These are phyloP conservation scores for Leccinum subrobustum DNA, from an alignment of 1,284 basidiomycete genomes.

Conservation along the genomic window DNA sequence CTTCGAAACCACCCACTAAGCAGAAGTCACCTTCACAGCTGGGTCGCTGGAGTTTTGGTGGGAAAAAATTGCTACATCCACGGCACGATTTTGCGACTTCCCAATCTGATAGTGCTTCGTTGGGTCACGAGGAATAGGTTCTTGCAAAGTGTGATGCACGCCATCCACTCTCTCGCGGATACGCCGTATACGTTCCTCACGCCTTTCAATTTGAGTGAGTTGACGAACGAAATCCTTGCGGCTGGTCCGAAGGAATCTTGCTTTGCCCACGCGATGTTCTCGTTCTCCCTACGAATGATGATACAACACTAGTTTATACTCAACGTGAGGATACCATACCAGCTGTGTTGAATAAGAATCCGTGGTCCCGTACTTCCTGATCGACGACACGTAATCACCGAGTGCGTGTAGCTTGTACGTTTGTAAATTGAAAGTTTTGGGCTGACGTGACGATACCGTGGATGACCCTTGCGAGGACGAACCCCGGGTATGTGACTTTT, in stretches of 20 bases:
- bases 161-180: neutral
- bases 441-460: neutral
- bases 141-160: neutral
- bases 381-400: constrained; percentile 15
- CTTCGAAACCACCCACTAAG: neutral
- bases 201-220: constrained; percentile 2
- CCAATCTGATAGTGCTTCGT: neutral
- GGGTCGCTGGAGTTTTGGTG: neutral
- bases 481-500: neutral
- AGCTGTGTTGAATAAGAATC: constrained; percentile 13
- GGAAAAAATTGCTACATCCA: neutral
- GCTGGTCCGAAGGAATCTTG: constrained; percentile 2
- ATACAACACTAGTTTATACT: neutral
- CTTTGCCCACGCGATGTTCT: constrained; percentile 4
- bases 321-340: neutral
- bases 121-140: neutral
- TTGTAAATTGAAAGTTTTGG: constrained; percentile 20
- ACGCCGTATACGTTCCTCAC: neutral
- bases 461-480: neutral
- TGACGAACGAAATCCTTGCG: neutral
- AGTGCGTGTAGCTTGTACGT: constrained; percentile 28
- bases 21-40: neutral
- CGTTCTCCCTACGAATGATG: constrained; percentile 12
- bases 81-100: neutral
- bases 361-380: constrained; percentile 18